Conservation (phyloP, 129 eudicot species). For the Helichrysum umbraculigerum region DNA sequence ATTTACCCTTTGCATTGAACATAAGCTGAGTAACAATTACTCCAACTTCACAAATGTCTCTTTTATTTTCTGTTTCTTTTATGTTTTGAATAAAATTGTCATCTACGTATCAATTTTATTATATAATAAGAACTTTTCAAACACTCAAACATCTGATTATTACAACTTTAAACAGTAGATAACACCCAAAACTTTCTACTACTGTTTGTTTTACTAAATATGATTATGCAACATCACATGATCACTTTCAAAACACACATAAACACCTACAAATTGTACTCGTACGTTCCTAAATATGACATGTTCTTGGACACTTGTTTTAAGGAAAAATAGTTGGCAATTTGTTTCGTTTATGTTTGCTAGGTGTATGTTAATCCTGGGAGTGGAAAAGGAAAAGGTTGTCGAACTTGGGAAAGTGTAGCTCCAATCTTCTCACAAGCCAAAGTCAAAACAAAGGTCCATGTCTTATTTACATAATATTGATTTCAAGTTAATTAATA, state of each 20-base stretch:
- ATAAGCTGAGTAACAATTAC: background rate
- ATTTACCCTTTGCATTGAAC: background rate
- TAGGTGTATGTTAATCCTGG: constrained; percentile 91
- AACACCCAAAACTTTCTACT: background rate
- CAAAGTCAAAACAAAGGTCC: constrained; percentile 81
- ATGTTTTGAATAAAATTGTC: background rate
- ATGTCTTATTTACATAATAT: constrained; percentile 5
- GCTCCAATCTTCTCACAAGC: constrained; percentile 86
- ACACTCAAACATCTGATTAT: background rate
- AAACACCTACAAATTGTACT: constrained; percentile 5
- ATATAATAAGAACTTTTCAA: background rate
- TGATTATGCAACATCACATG: background rate
- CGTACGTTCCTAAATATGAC: background rate
- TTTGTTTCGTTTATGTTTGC: constrained; percentile 36
- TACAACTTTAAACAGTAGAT: constrained; percentile 2
- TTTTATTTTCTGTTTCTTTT: background rate
- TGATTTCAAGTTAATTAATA: background rate
- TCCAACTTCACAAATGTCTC: background rate
- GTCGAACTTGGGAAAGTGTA: constrained; percentile 71
- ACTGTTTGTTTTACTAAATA: background rate
- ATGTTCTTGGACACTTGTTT: background rate
- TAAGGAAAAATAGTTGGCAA: constrained; percentile 15
- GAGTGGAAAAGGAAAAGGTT: constrained; percentile 92
- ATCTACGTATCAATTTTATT: too few species aligned
- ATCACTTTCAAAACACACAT: background rate